These are phyloP conservation scores for Capsicum baccatum DNA, from an alignment of 257 asterid species.

Conservation along the genomic window DNA sequence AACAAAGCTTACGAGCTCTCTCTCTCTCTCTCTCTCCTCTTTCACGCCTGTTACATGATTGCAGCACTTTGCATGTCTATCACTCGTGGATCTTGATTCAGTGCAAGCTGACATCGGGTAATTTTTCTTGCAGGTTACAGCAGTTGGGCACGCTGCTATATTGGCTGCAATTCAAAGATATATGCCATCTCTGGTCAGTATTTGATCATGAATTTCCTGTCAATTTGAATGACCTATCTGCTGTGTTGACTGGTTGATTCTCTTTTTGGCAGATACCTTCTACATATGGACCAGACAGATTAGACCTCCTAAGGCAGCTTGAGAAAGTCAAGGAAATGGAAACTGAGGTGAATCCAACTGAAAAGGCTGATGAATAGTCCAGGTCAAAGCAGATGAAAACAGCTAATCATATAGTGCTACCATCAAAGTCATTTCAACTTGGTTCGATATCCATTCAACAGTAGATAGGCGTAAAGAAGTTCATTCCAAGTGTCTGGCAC, in stretches of 20 bases:
- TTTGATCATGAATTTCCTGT: slow-evolving; percentile 22
- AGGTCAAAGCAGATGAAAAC: slow-evolving; percentile 31
- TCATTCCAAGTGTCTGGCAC: slow-evolving; percentile 87
- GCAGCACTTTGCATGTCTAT: neutral
- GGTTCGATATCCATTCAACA: slow-evolving; percentile 51
- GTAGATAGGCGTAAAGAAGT: slow-evolving; percentile 60
- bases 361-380: slow-evolving; percentile 53
- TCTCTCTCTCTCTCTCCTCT: neutral
- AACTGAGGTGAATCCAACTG: slow-evolving; percentile 55
- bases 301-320: slow-evolving; percentile 91
- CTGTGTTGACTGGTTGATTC: slow-evolving; percentile 31
- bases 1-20: neutral
- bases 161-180: slow-evolving; percentile 96
- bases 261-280: slow-evolving; percentile 81
- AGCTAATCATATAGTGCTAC: slow-evolving; percentile 12
- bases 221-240: slow-evolving; percentile 12
- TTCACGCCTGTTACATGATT: slow-evolving; percentile 10
- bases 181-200: slow-evolving; percentile 79
- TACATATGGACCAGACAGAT: slow-evolving; percentile 89
- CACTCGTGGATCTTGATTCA: slow-evolving; percentile 30
- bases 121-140: slow-evolving; percentile 75
- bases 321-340: slow-evolving; percentile 93
- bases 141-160: slow-evolving; percentile 98
- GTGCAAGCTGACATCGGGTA: slow-evolving; percentile 37
- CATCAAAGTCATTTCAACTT: slow-evolving; percentile 6